These are phyloP conservation scores for Stagonosporopsis tanaceti DNA, from an alignment of 2,329 filamentous ascomycete species.

Conservation along the genomic window DNA sequence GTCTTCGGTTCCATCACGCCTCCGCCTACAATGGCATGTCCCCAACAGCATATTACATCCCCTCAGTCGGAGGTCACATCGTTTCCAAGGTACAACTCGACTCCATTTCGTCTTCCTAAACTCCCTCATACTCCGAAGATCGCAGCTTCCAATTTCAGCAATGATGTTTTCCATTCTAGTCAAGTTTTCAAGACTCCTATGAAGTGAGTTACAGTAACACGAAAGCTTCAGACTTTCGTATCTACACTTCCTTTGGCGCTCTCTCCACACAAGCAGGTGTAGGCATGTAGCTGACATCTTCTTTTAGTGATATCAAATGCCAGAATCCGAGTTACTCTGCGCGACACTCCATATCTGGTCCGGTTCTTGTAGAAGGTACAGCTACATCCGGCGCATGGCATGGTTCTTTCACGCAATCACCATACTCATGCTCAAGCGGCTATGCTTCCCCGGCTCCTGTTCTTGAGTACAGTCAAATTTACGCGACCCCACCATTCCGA, in stretches of 20 bases:
- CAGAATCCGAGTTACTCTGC: constrained; percentile 12
- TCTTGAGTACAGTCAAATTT: constrained; percentile 36
- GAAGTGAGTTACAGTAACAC: constrained; percentile 49
- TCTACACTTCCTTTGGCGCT: background rate
- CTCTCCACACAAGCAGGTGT: constrained; percentile 9
- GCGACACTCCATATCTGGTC: constrained; percentile 25
- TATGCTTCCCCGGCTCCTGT: constrained; percentile 43
- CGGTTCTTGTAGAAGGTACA: constrained; percentile 30
- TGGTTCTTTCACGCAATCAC: constrained; percentile 41
- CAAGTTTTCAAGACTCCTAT: constrained; percentile 34
- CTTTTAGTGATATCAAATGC: constrained; percentile 32
- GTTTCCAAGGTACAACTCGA: constrained; percentile 48
- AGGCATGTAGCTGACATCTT: background rate
- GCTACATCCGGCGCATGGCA: constrained; percentile 31
- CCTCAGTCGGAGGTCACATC: constrained; percentile 35
- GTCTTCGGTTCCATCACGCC: constrained; percentile 25
- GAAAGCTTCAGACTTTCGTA: background rate
- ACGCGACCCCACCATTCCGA: constrained; percentile 41
- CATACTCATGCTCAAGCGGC: constrained; percentile 46
- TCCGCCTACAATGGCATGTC: constrained; percentile 26
- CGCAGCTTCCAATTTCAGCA: constrained; percentile 32
- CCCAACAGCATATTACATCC: constrained; percentile 30
- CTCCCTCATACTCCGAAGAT: constrained; percentile 41
- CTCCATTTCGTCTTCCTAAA: constrained; percentile 50
- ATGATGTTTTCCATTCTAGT: constrained; percentile 43